Conservation (phyloP, 192 early-diverging fungal species). For the Piromyces finnis region DNA sequence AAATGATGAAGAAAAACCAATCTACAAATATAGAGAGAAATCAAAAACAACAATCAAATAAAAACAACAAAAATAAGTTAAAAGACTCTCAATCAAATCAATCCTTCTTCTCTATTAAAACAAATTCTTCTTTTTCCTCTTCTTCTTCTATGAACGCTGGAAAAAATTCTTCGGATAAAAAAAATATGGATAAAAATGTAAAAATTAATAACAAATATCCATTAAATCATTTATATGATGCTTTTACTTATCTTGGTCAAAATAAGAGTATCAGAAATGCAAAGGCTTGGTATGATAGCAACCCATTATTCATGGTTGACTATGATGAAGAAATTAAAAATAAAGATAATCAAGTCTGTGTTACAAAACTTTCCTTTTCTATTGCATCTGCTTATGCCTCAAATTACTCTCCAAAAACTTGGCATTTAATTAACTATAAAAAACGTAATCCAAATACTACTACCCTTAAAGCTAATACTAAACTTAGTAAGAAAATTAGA, state of each 20-base stretch:
- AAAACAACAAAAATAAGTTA: neutral
- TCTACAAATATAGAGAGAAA: neutral
- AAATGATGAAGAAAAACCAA: neutral
- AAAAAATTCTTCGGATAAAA: neutral
- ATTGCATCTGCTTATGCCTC: neutral
- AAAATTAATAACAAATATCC: neutral
- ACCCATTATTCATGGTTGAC: neutral
- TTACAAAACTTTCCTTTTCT: neutral
- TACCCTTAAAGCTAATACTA: neutral
- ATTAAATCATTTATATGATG: neutral
- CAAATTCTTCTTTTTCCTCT: too few relatives aligned
- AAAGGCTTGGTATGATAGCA: neutral
- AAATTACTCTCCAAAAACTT: neutral
- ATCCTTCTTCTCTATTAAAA: neutral
- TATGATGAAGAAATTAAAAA: neutral
- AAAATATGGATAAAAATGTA: neutral
- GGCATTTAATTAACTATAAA: neutral
- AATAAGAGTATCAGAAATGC: neutral
- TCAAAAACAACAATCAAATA: neutral
- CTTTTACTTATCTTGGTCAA: neutral
- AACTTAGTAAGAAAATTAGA: neutral
- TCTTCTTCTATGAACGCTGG: neutral
- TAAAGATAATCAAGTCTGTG: neutral
- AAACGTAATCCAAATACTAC: neutral
- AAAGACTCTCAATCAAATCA: neutral